Conservation (phyloP, 495 filamentous ascomycete genomes). For the Penicillium goetzii region DNA sequence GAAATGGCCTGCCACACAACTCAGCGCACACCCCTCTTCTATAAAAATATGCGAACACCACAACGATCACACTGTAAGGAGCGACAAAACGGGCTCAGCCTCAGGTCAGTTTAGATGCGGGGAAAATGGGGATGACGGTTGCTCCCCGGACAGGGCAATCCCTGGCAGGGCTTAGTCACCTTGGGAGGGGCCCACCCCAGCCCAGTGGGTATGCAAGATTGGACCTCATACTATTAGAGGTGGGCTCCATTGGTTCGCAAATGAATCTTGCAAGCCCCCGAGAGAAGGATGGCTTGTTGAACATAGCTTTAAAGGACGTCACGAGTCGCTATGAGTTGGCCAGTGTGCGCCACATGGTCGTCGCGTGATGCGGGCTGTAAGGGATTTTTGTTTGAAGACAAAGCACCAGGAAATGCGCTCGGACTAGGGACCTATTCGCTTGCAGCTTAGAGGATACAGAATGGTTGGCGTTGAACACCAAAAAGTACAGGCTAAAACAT, state of each 20-base stretch:
- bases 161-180: constrained; percentile 27
- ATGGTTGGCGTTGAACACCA: neutral
- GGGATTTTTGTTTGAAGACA: constrained; percentile 8
- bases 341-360: constrained; percentile 19
- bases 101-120: constrained; percentile 21
- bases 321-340: neutral
- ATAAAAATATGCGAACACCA: constrained; percentile 25
- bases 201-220: constrained; percentile 4
- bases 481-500: neutral
- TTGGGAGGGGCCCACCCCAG: constrained; percentile 11
- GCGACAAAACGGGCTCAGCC: constrained; percentile 1
- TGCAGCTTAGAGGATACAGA: neutral
- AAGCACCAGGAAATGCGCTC: neutral
- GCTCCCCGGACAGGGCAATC: constrained; percentile 9
- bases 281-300: neutral
- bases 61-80: constrained; percentile 12
- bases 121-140: constrained; percentile 23
- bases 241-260: neutral
- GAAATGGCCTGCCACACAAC: constrained; percentile 13
- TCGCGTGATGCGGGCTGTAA: constrained; percentile 21
- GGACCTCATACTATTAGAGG: neutral
- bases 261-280: neutral
- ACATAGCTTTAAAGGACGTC: neutral
- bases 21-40: constrained; percentile 20
- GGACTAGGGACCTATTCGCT: neutral